phyloP scores from a whole-genome alignment of 1,284 basidiomycete genomes.

The Prillingera fragicola region DNA sequence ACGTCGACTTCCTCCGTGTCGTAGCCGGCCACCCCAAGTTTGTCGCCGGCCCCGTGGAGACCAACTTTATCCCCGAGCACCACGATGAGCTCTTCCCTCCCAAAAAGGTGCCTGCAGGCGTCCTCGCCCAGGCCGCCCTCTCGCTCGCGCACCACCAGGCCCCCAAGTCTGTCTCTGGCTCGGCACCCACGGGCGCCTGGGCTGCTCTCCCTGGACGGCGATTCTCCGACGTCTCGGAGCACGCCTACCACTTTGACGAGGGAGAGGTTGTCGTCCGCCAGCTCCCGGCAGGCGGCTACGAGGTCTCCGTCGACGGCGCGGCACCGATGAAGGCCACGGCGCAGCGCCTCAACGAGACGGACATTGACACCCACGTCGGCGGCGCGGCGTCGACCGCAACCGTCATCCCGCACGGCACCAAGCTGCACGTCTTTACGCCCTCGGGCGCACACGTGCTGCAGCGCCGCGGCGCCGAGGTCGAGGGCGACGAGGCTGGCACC shows the following conservation, averaged over 20 bases:
- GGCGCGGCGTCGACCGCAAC: constrained; percentile 19
- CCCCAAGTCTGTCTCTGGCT: constrained; percentile 27
- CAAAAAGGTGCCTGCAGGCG: constrained; percentile 55
- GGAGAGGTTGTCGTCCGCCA: constrained; percentile 21
- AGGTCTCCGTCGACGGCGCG: constrained; percentile 16
- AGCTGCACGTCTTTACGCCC: constrained; percentile 38
- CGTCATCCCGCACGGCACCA: constrained; percentile 32
- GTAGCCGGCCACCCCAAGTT: constrained; percentile 75
- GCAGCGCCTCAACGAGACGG: constrained; percentile 20
- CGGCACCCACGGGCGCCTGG: constrained; percentile 52
- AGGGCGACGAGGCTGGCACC: constrained; percentile 14
- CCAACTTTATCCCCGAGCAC: constrained; percentile 80
- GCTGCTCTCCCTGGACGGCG: constrained; percentile 61
- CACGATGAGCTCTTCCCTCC: constrained; percentile 68
- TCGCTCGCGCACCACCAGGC: constrained; percentile 66
- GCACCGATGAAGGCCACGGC: constrained; percentile 8
- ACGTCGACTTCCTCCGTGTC: constrained; percentile 77
- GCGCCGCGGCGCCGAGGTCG: constrained; percentile 17
- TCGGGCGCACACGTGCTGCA: constrained; percentile 26
- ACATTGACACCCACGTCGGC: constrained; percentile 28
- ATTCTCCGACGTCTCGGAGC: constrained; percentile 54
- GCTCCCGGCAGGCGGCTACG: constrained; percentile 14
- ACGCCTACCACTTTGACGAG: constrained; percentile 30
- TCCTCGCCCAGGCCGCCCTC: constrained; percentile 71
- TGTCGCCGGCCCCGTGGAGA: constrained; percentile 76